phyloP scores from a whole-genome alignment of 2,329 filamentous ascomycete species.

The Mariannaea sp. region DNA sequence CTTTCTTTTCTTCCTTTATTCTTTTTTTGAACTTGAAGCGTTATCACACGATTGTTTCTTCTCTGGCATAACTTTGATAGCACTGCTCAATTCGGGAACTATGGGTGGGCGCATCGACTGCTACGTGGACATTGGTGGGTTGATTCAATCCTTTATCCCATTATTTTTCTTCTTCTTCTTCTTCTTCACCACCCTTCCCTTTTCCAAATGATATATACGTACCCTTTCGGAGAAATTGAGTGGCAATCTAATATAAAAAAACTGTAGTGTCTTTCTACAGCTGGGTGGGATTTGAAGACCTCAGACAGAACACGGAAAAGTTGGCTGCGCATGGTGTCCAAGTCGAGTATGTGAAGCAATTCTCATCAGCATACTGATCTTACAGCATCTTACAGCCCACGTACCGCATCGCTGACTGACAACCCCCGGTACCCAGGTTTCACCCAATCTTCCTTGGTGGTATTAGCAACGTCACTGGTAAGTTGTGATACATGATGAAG shows the following conservation, averaged over 20 bases:
- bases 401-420: too few relatives aligned
- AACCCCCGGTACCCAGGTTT: conserved; percentile 60
- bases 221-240: not conserved
- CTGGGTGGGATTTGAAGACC: conserved; percentile 61
- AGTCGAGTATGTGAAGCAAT: conserved; percentile 61
- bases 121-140: conserved; percentile 69
- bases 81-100: too few relatives aligned
- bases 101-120: conserved; percentile 69
- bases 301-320: conserved; percentile 58
- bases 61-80: not conserved
- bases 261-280: conserved; percentile 66
- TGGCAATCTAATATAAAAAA: conserved; percentile 5
- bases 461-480: conserved; percentile 65
- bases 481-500: too few relatives aligned
- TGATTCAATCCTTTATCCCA: not conserved
- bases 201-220: too few relatives aligned
- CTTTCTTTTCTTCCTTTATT: too few relatives aligned
- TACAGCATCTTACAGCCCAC: too few relatives aligned
- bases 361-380: not conserved
- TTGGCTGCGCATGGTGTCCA: conserved; percentile 64
- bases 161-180: too few relatives aligned
- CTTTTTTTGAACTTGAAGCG: too few relatives aligned
- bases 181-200: too few relatives aligned
- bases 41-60: not conserved
- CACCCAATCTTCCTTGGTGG: conserved; percentile 74